Percentiles rank a stretch among this genome's conserved stretches.
These are phyloP conservation scores for Stephania cephalantha DNA, from an alignment of 164 flowering plant genomes.

Conservation along the genomic window DNA sequence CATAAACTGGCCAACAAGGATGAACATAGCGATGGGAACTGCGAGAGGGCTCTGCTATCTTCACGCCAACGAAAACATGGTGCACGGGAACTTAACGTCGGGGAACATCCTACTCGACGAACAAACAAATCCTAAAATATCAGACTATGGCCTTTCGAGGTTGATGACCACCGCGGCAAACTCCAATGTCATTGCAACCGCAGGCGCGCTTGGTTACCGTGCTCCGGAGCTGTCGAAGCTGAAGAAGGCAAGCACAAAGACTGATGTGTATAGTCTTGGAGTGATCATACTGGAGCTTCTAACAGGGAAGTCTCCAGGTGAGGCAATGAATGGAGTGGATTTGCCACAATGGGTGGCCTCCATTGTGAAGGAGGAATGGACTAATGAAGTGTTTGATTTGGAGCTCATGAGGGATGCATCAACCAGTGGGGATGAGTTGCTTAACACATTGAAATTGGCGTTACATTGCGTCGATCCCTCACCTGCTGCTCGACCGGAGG, in stretches of 20 bases:
- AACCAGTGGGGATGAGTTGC: constrained; percentile 62
- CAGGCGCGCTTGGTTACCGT: constrained; percentile 73
- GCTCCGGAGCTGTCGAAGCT: constrained; percentile 88
- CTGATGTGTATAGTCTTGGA: constrained; percentile 94
- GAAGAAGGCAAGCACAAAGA: constrained; percentile 66
- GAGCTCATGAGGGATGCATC: constrained; percentile 73
- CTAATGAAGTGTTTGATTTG: constrained; percentile 91
- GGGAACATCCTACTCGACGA: constrained; percentile 79
- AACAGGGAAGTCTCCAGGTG: constrained; percentile 90
- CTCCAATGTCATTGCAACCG: constrained; percentile 67
- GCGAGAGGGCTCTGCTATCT: constrained; percentile 62
- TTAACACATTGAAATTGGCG: constrained; percentile 75
- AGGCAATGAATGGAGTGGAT: constrained; percentile 64
- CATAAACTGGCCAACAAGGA: constrained; percentile 76
- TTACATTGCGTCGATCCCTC: constrained; percentile 88
- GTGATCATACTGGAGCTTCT: constrained; percentile 83
- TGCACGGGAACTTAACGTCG: constrained; percentile 85
- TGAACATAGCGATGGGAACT: constrained; percentile 67
- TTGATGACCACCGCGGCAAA: constrained; percentile 73
- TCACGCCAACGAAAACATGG: constrained; percentile 57
- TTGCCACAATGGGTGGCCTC: constrained; percentile 99
- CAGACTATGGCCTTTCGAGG: constrained; percentile 77
- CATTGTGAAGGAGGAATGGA: constrained; percentile 94
- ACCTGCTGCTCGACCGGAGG: constrained; percentile 72
- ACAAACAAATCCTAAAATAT: constrained; percentile 50